Evolutionary conservation across 306 rosid species (phyloP), one percentile per base, ranked within the genome.

Genomic region (Glycine tomentella): DNA sequence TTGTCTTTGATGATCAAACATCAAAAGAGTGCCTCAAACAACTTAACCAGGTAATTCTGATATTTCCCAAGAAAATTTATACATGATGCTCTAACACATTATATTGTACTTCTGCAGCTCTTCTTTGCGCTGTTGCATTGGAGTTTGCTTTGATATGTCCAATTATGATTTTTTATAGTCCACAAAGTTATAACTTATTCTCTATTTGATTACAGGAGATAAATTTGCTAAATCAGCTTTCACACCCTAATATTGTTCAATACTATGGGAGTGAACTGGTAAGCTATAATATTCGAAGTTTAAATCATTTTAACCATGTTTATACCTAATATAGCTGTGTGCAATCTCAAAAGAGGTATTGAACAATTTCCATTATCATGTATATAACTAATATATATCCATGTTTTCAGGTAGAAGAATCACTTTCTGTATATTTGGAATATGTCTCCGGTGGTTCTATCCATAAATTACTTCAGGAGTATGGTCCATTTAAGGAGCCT

Each of bases 251-350:
- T 83, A 92, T 95, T 68, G 99, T 95, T 80, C 97, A 89, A 80
- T 95, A 95, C 89, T 82, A 89, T 75, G 98, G 97, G 78, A 95
- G 99, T 85, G 99, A 95, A 86, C 85, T 88, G 98, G 99, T 95
- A 92, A 71, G 85, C 55, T 75, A 17, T 15, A 45, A 70, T 34
- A 25, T 25, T 25, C 31, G 2, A 25, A 25, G 31, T 25, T 25
- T 25, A 71, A 48, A 50, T 70, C 6, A 2, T 42, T 69, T 52
- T 17, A 55, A 52, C 69, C 58, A n/a, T 78, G 81, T 45, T 14
- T 80, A 65, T 8, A 34, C 64, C 31, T 25, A 25, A 25, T 25
- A 25, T 25, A 25, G 31, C 71, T 82, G 69, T 71, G 75, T 16
- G 48, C 17, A 36, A 56, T 5, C 74, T 31, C 40, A 10, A 45